Conservation (phyloP, 2,329 filamentous ascomycete genomes). For the Xylariaceae sp. region DNA sequence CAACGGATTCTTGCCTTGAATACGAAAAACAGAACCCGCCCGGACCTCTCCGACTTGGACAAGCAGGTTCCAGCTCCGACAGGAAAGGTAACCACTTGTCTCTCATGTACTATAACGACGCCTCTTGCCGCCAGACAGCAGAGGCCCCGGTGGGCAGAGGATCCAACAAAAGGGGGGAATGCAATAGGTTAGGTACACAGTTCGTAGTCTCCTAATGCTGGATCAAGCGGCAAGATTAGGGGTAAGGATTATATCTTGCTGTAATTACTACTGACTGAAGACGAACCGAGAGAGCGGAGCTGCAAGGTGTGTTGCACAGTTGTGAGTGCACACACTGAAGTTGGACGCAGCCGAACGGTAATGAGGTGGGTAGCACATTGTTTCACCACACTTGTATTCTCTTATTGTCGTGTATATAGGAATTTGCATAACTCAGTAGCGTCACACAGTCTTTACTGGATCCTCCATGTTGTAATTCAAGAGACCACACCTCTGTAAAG, state of each 20-base stretch:
- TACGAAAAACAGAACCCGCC: neutral
- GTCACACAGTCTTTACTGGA: too few species aligned
- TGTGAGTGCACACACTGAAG: too few species aligned
- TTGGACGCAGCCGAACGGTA: too few species aligned
- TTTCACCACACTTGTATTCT: too few species aligned
- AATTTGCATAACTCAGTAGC: too few species aligned
- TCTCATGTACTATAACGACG: conserved; percentile 24
- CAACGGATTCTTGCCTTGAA: conserved; percentile 1
- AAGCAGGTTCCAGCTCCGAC: neutral
- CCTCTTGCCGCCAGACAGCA: conserved; percentile 20
- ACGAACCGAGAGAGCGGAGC: neutral
- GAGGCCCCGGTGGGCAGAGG: conserved; percentile 9
- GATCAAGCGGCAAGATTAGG: conserved; percentile 51
- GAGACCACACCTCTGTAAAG: too few species aligned
- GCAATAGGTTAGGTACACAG: conserved; percentile 22
- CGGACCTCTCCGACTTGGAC: neutral
- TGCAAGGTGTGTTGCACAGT: too few species aligned
- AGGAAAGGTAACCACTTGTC: conserved; percentile 30
- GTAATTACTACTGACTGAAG: conserved; percentile 28
- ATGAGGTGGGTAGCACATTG: too few species aligned
- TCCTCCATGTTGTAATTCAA: too few species aligned
- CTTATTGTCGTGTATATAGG: too few species aligned
- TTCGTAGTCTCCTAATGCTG: conserved; percentile 13
- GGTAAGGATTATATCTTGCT: conserved; percentile 44
- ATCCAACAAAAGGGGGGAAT: conserved; percentile 6